Base-by-base conservation (phyloP, 805 yeast species). In the Metschnikowia santaceciliae region DNA sequence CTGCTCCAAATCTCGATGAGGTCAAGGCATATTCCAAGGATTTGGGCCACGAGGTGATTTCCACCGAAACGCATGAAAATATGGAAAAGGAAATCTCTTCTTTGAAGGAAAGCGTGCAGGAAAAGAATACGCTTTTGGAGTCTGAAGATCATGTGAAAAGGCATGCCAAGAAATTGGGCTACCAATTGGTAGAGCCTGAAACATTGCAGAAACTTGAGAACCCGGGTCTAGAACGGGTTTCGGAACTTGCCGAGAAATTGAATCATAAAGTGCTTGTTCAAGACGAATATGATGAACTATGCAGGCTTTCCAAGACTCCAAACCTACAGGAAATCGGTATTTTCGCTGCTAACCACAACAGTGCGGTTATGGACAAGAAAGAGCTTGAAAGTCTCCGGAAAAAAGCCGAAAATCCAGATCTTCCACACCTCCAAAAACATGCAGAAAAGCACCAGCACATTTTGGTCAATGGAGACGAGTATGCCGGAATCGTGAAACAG, bases 231-330 rank as follows among this genome's bases (percentile, higher is more conserved):
- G 35, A 23, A 48, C 10, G 45, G 48, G 20, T 34, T 50, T 19
- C 48, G 49, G 44, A 13, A 14, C 11, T 42, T 3, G 55, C 60
- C 6, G 61, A 61, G 4, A 44, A 55, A 26, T 33, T 58, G n/a
- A 37, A 45, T 1, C 54, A 46, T n/a, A 48, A 44, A 17, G 45
- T 48, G 8, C 33, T 54, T 38, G 49, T 48, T 20, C 35, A 47
- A 19, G 15, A 33, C 3, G 56, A 49, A 19, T 52, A 46, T 23
- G 49, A 43, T 20, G 51, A 46, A 32, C 32, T 52, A 6, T 37
- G 34, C 39, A 45, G 55, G 6, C 14, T 53, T 45, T 56, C 57
- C 7, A 48, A 53, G n/a, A 45, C 50, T 13, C 64, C 62, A 14
- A 41, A 53, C 1, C 41, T 51, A 11, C 51, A 57, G 4, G 51